Evolutionary conservation across 768 basidiomycete genomes (phyloP).

Genomic region (Chlorophyllum brunneum): DNA sequence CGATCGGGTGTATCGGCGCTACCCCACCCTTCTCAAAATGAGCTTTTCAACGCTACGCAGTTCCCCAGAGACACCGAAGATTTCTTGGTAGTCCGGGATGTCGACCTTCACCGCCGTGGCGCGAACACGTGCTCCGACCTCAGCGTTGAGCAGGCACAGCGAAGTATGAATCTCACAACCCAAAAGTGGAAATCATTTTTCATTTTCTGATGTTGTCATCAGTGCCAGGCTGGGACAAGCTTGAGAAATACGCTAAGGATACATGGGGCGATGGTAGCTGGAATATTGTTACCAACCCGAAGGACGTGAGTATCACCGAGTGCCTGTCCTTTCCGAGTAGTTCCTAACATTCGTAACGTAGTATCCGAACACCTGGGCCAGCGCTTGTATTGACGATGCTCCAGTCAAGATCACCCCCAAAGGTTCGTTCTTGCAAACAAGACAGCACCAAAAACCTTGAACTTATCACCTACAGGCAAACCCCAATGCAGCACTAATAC

Average conservation of each 20-base stretch:
- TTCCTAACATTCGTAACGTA: neutral
- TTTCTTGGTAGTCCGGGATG: neutral
- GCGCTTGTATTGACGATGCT: slow-evolving; percentile 1
- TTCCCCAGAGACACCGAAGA: neutral
- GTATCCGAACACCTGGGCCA: neutral
- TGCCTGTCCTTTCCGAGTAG: neutral
- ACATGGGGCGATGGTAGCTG: slow-evolving; percentile 13
- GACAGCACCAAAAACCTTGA: neutral
- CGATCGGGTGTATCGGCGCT: neutral
- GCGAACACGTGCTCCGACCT: neutral
- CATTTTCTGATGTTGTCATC: neutral
- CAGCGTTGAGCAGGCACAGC: neutral
- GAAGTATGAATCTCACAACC: neutral
- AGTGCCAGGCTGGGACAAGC: slow-evolving; percentile 15
- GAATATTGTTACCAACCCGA: slow-evolving; percentile 13
- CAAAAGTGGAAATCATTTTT: too few species aligned
- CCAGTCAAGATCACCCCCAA: neutral
- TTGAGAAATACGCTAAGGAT: slow-evolving; percentile 15
- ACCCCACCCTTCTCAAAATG: neutral
- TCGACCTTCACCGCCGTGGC: neutral
- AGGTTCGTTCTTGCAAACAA: neutral
- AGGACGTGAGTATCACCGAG: slow-evolving; percentile 2
- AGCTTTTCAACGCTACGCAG: neutral
- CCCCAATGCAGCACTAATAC: neutral
- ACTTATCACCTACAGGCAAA: neutral